Conservation (phyloP, 2,329 filamentous ascomycete species). For the Dactylellina cionopaga region DNA sequence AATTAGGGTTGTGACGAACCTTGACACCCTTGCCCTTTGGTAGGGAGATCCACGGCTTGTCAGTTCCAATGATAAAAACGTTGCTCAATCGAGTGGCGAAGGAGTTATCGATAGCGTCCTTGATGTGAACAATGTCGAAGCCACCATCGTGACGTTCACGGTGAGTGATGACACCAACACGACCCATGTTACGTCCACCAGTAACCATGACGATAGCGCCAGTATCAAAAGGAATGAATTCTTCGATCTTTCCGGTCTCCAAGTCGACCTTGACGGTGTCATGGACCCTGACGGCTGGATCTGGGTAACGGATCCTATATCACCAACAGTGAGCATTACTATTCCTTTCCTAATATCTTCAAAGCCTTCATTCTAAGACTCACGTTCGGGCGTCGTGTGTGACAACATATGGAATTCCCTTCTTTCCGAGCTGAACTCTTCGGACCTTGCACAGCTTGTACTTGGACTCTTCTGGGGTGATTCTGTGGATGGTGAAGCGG, state of each 20-base stretch:
- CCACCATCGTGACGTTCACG: slow-evolving; percentile 99
- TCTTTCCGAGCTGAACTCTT: slow-evolving; percentile 98
- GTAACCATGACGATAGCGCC: slow-evolving; percentile 98
- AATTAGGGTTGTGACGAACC: slow-evolving; percentile 60
- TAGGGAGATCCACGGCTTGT: slow-evolving; percentile 99
- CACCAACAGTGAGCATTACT: not conserved
- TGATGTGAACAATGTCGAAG: slow-evolving; percentile 99
- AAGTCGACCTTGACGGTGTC: slow-evolving; percentile 99
- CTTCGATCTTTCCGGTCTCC: slow-evolving; percentile 93
- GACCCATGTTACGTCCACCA: slow-evolving; percentile 99
- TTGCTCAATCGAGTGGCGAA: slow-evolving; percentile 99
- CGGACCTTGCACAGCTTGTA: slow-evolving; percentile 99
- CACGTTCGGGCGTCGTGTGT: slow-evolving; percentile 99
- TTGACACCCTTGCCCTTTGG: slow-evolving; percentile 99
- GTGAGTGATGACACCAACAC: slow-evolving; percentile 99
- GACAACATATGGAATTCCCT: slow-evolving; percentile 99
- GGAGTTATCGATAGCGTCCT: slow-evolving; percentile 99
- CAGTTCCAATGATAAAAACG: slow-evolving; percentile 98
- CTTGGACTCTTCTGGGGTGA: slow-evolving; percentile 97
- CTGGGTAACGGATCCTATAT: slow-evolving; percentile 95
- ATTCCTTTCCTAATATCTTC: not conserved
- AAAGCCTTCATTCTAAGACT: slow-evolving; percentile 69
- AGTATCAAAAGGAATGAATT: slow-evolving; percentile 99
- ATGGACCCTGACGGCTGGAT: slow-evolving; percentile 99
- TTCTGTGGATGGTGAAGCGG: slow-evolving; percentile 99